Conservation (phyloP, 164 flowering plant genomes). For the Vitis riparia region DNA sequence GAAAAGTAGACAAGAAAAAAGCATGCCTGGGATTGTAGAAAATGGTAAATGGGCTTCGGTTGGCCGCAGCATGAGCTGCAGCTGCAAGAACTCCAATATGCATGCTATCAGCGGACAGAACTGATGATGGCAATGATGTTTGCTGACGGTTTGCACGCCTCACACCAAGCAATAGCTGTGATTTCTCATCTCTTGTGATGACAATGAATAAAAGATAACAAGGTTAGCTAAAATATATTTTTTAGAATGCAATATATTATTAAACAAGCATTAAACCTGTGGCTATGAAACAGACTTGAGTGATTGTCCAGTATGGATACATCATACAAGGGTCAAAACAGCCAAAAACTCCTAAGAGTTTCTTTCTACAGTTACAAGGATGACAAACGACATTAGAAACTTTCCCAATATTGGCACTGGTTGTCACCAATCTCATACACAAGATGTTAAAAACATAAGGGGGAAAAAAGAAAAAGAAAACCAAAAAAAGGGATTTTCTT, state of each 20-base stretch:
- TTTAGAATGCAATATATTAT: not conserved
- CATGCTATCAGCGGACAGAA: constrained; percentile 98
- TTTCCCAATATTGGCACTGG: too few relatives aligned
- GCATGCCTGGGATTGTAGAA: constrained; percentile 92
- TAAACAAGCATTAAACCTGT: not conserved
- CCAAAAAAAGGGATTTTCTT: too few relatives aligned
- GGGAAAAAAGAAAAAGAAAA: too few relatives aligned
- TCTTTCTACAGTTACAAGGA: too few relatives aligned
- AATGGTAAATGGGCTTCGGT: constrained; percentile 77
- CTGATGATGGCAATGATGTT: constrained; percentile 85
- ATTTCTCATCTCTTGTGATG: constrained; percentile 77
- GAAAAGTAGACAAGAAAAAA: not conserved
- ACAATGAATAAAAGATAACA: not conserved
- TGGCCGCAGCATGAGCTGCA: constrained; percentile 98
- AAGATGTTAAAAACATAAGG: too few relatives aligned
- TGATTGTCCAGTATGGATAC: too few relatives aligned
- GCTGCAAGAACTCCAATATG: constrained; percentile 99
- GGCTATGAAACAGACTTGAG: too few relatives aligned
- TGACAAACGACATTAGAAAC: too few relatives aligned
- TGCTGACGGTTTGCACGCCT: constrained; percentile 93
- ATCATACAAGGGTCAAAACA: not conserved
- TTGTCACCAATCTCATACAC: too few relatives aligned
- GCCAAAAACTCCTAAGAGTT: too few relatives aligned
- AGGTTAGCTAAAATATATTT: not conserved
- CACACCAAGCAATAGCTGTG: constrained; percentile 84